Conservation (phyloP, 352 stramenopile genomes). For the Phytophthora nicotianae region DNA sequence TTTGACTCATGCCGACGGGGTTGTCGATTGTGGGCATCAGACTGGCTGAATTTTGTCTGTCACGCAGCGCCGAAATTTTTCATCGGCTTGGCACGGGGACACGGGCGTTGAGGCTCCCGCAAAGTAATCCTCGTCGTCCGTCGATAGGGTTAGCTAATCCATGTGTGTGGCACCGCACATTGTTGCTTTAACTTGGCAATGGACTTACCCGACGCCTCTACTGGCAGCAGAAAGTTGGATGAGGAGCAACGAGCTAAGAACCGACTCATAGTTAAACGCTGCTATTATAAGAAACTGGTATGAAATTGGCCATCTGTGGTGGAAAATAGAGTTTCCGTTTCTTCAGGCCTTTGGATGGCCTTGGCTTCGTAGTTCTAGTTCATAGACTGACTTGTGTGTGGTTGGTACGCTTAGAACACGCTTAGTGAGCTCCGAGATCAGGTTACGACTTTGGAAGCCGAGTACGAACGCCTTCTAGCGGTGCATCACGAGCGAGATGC, state of each 20-base stretch:
- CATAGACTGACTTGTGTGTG: conserved; percentile 10
- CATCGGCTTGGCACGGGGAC: conserved; percentile 18
- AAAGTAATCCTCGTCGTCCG: conserved; percentile 25
- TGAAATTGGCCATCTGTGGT: conserved; percentile 10
- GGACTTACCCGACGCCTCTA: conserved; percentile 4
- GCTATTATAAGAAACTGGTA: conserved; percentile 80
- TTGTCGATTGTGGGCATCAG: conserved; percentile 21
- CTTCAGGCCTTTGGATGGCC: background rate
- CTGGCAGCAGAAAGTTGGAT: conserved; percentile 25
- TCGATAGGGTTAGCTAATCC: conserved; percentile 30
- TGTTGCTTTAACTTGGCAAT: conserved; percentile 26
- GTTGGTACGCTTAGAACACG: conserved; percentile 41
- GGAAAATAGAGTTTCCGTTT: background rate
- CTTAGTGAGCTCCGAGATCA: conserved; percentile 55
- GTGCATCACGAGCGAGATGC: conserved; percentile 36
- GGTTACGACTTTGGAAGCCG: conserved; percentile 41
- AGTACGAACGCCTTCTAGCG: conserved; percentile 47
- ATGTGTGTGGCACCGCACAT: conserved; percentile 15
- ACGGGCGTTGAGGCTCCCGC: conserved; percentile 14
- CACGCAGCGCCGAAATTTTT: conserved; percentile 22
- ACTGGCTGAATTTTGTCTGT: conserved; percentile 1
- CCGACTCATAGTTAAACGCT: conserved; percentile 67
- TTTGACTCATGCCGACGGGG: conserved; percentile 18
- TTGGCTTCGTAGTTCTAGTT: background rate
- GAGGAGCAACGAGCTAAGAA: conserved; percentile 52